phyloP scores from a whole-genome alignment of 2,329 filamentous ascomycete species.

The Huntiella bhutanensis region DNA sequence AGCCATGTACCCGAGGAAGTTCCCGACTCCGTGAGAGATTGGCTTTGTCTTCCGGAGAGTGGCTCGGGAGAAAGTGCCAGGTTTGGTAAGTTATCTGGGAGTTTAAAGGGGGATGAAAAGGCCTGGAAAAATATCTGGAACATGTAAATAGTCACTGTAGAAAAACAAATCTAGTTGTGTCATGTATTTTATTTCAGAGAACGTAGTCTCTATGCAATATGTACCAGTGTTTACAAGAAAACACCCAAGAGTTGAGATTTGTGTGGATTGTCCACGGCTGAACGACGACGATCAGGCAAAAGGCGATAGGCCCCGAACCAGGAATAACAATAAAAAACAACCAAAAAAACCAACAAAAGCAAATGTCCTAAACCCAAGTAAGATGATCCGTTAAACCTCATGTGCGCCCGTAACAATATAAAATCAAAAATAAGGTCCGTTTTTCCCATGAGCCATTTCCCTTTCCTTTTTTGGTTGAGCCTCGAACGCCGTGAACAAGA shows the following conservation, averaged over 20 bases:
- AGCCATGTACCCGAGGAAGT: conserved; percentile 85
- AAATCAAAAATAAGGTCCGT: conserved; percentile 8
- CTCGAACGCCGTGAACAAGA: conserved; percentile 8
- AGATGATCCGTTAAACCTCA: neutral
- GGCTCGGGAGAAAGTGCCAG: conserved; percentile 41
- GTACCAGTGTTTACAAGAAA: neutral
- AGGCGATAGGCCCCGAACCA: conserved; percentile 1
- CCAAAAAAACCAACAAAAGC: neutral
- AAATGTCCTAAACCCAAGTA: conserved; percentile 1
- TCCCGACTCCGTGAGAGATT: conserved; percentile 63
- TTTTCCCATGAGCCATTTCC: conserved; percentile 9
- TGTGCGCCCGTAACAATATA: conserved; percentile 2
- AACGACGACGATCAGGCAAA: conserved; percentile 2
- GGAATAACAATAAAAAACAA: conserved; percentile 2
- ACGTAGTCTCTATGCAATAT: neutral
- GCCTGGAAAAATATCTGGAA: conserved; percentile 52
- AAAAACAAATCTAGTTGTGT: neutral
- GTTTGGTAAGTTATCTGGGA: conserved; percentile 44
- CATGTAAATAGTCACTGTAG: conserved; percentile 8
- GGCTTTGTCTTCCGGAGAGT: conserved; percentile 67
- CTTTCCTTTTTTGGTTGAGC: conserved; percentile 9
- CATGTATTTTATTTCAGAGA: neutral
- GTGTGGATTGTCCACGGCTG: conserved; percentile 4
- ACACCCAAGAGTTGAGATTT: conserved; percentile 9
- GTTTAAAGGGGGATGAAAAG: conserved; percentile 34